These are phyloP conservation scores for Coemansia sp. DNA, from an alignment of 192 early-diverging fungal species.

Conservation along the genomic window DNA sequence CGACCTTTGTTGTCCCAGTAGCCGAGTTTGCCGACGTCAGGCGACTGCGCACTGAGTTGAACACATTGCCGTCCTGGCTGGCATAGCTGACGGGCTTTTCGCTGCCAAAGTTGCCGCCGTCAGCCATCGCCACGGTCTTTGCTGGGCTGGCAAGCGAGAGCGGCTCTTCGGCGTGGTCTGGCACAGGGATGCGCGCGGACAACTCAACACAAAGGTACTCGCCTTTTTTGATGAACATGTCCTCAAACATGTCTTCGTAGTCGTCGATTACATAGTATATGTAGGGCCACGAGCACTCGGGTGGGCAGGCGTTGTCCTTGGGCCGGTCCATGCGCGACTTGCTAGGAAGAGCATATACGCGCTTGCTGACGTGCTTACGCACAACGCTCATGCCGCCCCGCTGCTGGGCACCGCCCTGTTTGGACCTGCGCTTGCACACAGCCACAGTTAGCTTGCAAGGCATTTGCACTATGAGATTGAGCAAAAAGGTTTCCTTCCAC, in stretches of 20 bases:
- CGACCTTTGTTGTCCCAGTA: constrained; percentile 61
- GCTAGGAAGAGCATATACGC: constrained; percentile 85
- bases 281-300: constrained; percentile 87
- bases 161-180: constrained; percentile 37
- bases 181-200: constrained; percentile 69
- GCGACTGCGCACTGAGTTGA: constrained; percentile 52
- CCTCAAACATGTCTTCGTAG: constrained; percentile 86
- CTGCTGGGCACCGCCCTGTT: constrained; percentile 43
- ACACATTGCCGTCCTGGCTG: constrained; percentile 43
- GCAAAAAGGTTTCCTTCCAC: constrained; percentile 91
- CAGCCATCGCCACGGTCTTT: constrained; percentile 12
- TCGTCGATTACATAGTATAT: constrained; percentile 94
- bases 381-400: constrained; percentile 71
- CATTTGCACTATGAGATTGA: constrained; percentile 89
- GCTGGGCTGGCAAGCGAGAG: constrained; percentile 18
- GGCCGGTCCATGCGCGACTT: constrained; percentile 86
- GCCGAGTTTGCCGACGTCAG: constrained; percentile 54
- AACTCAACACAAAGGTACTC: constrained; percentile 93
- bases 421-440: constrained; percentile 68
- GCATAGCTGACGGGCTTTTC: constrained; percentile 45
- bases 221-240: constrained; percentile 78
- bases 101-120: constrained; percentile 15
- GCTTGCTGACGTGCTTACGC: constrained; percentile 65
- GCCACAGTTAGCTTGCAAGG: constrained; percentile 89
- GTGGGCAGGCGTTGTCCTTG: constrained; percentile 73